Evolutionary conservation across 257 asterid species (phyloP).

Genomic region (Nicotiana sylvestris): DNA sequence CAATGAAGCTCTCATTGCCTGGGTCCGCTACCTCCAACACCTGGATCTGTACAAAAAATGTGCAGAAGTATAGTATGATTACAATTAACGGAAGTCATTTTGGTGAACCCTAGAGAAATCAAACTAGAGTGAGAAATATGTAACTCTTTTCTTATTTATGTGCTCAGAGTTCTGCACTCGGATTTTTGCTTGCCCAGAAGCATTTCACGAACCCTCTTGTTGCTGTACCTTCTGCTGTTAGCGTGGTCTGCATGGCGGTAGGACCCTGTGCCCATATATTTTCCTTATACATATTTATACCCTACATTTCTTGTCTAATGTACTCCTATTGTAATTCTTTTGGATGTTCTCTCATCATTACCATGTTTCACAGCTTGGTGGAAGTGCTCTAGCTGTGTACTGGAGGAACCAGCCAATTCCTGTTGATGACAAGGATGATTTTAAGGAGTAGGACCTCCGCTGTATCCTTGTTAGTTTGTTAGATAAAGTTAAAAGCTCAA

Average conservation of each 20-base stretch:
- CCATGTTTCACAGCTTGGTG: conserved; percentile 63
- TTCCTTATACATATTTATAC: background rate
- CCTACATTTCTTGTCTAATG: background rate
- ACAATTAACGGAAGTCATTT: background rate
- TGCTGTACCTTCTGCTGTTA: conserved; percentile 96
- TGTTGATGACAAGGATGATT: conserved; percentile 89
- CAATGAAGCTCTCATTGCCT: no score
- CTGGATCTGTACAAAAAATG: no score
- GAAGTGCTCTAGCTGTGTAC: conserved; percentile 89
- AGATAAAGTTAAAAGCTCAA: background rate
- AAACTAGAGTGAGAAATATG: background rate
- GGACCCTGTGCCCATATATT: conserved; percentile 15
- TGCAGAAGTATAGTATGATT: background rate
- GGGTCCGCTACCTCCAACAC: no score
- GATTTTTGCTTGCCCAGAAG: conserved; percentile 83
- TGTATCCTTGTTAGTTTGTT: background rate
- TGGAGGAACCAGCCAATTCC: conserved; percentile 92
- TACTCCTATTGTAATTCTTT: background rate
- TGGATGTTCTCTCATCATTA: background rate
- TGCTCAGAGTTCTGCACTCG: conserved; percentile 90
- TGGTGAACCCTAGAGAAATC: background rate
- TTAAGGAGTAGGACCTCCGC: conserved; percentile 61
- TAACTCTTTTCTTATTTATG: background rate
- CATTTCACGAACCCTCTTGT: conserved; percentile 96
- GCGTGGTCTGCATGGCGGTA: conserved; percentile 99